Evolutionary conservation across 768 basidiomycete genomes (phyloP).

Genomic region (Hemileccinum rubropunctum): DNA sequence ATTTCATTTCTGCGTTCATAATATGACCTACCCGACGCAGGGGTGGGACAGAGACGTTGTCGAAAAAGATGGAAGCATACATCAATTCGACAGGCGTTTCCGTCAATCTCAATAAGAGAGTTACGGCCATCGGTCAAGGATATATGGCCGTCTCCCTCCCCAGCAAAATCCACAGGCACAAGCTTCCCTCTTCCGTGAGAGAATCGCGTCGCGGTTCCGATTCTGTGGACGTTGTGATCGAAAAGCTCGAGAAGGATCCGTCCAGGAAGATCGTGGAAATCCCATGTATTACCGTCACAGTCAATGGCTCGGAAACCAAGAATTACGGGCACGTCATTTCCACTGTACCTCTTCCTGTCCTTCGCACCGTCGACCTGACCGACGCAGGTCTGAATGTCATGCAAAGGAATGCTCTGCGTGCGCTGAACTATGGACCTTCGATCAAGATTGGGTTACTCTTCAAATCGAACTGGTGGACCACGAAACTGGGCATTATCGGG

Average conservation of each 20-base stretch:
- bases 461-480: too few relatives aligned
- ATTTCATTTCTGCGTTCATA: background rate
- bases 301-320: conserved; percentile 2
- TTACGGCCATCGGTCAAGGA: conserved; percentile 17
- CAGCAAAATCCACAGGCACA: background rate
- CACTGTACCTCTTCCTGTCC: background rate
- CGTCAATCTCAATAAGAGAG: conserved; percentile 15
- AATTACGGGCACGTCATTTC: conserved; percentile 17
- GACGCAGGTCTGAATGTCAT: conserved; percentile 21
- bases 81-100: background rate
- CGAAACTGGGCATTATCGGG: conserved; percentile 33
- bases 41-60: conserved; percentile 24
- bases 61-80: conserved; percentile 23
- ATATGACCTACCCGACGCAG: conserved; percentile 3
- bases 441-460: conserved; percentile 44
- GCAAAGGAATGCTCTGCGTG: conserved; percentile 39
- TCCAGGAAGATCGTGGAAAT: background rate
- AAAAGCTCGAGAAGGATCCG: background rate
- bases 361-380: conserved; percentile 36
- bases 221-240: background rate
- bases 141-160: conserved; percentile 7
- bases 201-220: too few relatives aligned
- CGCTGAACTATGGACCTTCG: conserved; percentile 35
- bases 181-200: background rate
- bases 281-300: conserved; percentile 7